phyloP scores from a whole-genome alignment of 2,329 filamentous ascomycete species.

The Byssothecium circinans region DNA sequence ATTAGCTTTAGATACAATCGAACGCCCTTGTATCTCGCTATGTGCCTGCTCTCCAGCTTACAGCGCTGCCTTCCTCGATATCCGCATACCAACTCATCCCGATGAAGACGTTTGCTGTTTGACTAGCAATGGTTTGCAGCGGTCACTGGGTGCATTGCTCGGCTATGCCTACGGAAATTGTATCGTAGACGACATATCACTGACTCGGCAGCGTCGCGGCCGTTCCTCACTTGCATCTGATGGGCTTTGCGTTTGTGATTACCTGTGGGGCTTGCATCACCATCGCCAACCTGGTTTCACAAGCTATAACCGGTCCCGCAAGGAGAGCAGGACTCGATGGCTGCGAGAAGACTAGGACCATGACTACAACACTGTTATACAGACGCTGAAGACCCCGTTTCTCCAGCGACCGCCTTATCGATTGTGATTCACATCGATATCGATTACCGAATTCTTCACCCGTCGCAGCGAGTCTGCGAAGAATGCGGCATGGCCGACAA shows the following conservation, averaged over 20 bases:
- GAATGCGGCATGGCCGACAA: constrained; percentile 13
- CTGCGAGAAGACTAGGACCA: not conserved
- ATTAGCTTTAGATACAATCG: not conserved
- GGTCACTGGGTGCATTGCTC: constrained; percentile 5
- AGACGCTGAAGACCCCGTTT: not conserved
- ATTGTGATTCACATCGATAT: not conserved
- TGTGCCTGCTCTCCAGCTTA: too few relatives aligned
- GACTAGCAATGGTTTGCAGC: constrained; percentile 9
- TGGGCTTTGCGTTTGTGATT: constrained; percentile 23
- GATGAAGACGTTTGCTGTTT: constrained; percentile 8
- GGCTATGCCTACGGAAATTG: not conserved
- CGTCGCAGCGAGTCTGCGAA: not conserved
- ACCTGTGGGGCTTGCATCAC: constrained; percentile 4
- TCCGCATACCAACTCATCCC: not conserved
- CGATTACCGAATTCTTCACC: not conserved
- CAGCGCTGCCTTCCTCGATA: too few relatives aligned
- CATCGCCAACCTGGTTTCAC: constrained; percentile 18
- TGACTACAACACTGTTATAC: not conserved
- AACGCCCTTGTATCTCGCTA: too few relatives aligned
- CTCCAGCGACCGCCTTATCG: not conserved
- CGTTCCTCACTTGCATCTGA: constrained; percentile 21
- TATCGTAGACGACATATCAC: not conserved
- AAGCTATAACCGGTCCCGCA: constrained; percentile 3
- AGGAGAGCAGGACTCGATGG: not conserved
- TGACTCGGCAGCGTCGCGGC: not conserved